Conservation (phyloP, 257 asterid species). For the Solanum corneliomulleri region DNA sequence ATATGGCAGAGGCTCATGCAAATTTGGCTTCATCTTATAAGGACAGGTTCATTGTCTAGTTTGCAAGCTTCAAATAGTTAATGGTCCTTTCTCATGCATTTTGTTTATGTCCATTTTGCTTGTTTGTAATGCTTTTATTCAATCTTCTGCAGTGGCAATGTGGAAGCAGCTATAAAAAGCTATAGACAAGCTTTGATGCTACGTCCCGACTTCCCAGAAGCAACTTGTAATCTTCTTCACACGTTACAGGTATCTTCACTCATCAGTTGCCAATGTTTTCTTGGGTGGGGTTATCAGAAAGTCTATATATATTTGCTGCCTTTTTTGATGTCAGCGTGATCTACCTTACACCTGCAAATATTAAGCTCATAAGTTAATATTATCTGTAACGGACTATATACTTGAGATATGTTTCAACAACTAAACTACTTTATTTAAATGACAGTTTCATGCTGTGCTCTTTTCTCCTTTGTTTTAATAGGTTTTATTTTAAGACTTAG, state of each 20-base stretch:
- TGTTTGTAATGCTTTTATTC: background rate
- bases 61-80: background rate
- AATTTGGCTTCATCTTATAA: slow-evolving; percentile 97
- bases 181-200: slow-evolving; percentile 77
- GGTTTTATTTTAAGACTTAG: background rate
- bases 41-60: slow-evolving; percentile 49
- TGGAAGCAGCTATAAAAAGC: slow-evolving; percentile 89
- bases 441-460: background rate
- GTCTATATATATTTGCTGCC: background rate
- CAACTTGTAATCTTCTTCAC: slow-evolving; percentile 96
- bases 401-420: background rate
- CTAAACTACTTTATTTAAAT: background rate
- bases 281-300: background rate
- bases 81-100: background rate
- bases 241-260: slow-evolving; percentile 61
- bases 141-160: slow-evolving; percentile 50
- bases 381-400: background rate
- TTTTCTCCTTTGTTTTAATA: background rate
- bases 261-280: background rate
- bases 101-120: background rate
- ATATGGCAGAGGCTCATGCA: slow-evolving; percentile 99
- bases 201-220: slow-evolving; percentile 98
- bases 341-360: background rate
- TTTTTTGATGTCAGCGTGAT: background rate
- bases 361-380: background rate